These are phyloP conservation scores for Phytophthora cactorum DNA, from an alignment of 352 stramenopile species.

Conservation along the genomic window DNA sequence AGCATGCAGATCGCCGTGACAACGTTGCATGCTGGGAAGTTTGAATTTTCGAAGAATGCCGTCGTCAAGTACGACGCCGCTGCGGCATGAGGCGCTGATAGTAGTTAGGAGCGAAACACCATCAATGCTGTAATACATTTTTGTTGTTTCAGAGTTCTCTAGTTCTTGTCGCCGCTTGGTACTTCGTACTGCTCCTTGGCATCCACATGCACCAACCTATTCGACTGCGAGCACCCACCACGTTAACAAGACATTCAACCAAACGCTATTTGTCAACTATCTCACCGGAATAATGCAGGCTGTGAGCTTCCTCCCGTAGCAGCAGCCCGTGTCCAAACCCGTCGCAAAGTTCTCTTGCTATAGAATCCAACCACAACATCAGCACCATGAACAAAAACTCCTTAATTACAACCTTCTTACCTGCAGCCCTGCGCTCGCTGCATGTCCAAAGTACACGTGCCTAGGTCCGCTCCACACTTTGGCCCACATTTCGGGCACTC, in stretches of 20 bases:
- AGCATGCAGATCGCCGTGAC: conserved; percentile 4
- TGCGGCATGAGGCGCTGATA: neutral
- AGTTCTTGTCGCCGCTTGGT: conserved; percentile 31
- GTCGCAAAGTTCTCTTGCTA: conserved; percentile 89
- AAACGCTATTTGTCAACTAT: neutral
- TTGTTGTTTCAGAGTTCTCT: neutral
- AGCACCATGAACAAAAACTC: neutral
- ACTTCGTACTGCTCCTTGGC: conserved; percentile 47
- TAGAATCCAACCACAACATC: neutral
- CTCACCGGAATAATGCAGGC: conserved; percentile 88
- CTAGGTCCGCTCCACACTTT: conserved; percentile 78
- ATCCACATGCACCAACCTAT: conserved; percentile 42
- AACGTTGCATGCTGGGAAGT: conserved; percentile 7
- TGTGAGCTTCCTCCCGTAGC: conserved; percentile 88
- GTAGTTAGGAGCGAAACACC: too few relatives aligned
- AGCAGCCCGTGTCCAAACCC: conserved; percentile 92
- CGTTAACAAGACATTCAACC: conserved; percentile 7
- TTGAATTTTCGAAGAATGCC: conserved; percentile 18
- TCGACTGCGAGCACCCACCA: conserved; percentile 31
- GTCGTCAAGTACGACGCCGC: neutral
- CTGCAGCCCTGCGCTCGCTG: conserved; percentile 86
- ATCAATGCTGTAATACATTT: neutral
- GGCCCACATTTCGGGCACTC: conserved; percentile 63
- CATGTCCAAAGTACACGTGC: conserved; percentile 93
- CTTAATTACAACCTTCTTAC: conserved; percentile 20